Evolutionary conservation across 2,329 filamentous ascomycete species (phyloP), one percentile per base, ranked within the genome.

Genomic region (Colletotrichum cuscutae): DNA sequence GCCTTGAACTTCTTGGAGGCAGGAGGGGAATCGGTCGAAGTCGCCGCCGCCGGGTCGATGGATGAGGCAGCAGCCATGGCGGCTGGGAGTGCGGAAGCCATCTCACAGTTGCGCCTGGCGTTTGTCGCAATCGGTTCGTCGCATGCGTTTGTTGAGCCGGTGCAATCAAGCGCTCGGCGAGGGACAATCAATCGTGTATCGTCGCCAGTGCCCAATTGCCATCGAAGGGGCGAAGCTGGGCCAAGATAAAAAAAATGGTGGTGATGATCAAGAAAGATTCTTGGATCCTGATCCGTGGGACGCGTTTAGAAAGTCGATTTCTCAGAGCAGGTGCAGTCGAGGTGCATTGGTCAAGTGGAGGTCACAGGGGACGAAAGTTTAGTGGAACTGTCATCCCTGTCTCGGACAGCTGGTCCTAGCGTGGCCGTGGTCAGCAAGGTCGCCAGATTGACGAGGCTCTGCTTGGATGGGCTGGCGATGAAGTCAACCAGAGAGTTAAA

Each of bases 1-100:
- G 93, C 89, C 81, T 94, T 94, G 80, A 92, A 90, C 78, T 90
- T 93, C 77, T 82, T 73, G 35, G 74, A 61, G 2, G 56, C 58
- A 4, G 73, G 71, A 46, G 49, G 12, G 3, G 59, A 30, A 35
- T 65, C 67, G 56, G 54, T 37, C 4, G 60, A 11, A 9, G 52
- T 24, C 22, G 32, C 35, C n/a, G 66, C 35, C 15, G 60, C 28
- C 22, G 60, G n/a, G 12, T 73, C 56, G 5, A 37, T 26, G 9
- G 61, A 65, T 4, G 67, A 26, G 35, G 67, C 62, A 62, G 60
- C 52, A 22, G 71, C 71, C 60, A 73, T 71, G 15, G 53, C 53
- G 22, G 28, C 49, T 13, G 61, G 61, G n/a, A 64, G 49, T 9
- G 61, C 26, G 9, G 61, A 54, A 54, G 70, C 70, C 70, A 72